These are phyloP conservation scores for Trichoderma brevicompactum DNA, from an alignment of 2,329 filamentous ascomycete genomes.

Conservation along the genomic window DNA sequence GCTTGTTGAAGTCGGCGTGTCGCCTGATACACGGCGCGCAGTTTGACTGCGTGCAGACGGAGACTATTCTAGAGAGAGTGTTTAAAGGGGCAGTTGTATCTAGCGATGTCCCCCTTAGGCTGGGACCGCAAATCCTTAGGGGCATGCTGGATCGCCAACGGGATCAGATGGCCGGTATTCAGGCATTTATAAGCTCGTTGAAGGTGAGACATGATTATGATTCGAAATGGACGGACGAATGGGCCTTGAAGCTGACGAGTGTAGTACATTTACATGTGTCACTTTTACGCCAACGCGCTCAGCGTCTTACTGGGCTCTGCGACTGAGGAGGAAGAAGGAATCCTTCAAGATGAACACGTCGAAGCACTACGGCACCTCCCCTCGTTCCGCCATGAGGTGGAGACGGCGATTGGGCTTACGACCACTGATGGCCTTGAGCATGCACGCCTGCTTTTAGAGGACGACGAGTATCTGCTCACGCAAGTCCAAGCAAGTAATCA, in stretches of 20 bases:
- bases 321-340: conserved; percentile 34
- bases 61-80: conserved; percentile 72
- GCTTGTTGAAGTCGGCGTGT: conserved; percentile 70
- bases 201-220: conserved; percentile 54
- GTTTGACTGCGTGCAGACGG: conserved; percentile 77
- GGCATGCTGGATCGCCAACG: conserved; percentile 72
- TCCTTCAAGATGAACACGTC: conserved; percentile 63
- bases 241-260: not conserved
- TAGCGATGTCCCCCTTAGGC: conserved; percentile 57
- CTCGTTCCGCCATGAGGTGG: conserved; percentile 66
- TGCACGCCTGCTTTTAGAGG: conserved; percentile 58
- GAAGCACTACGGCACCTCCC: conserved; percentile 69
- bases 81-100: conserved; percentile 69
- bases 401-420: conserved; percentile 51
- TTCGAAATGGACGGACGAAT: not conserved
- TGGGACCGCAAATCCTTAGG: conserved; percentile 67
- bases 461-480: conserved; percentile 59
- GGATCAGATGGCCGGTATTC: conserved; percentile 76
- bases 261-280: conserved; percentile 85
- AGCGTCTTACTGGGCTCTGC: conserved; percentile 61
- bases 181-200: conserved; percentile 70
- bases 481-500: conserved; percentile 43
- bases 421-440: conserved; percentile 50
- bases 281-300: conserved; percentile 79
- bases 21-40: conserved; percentile 70